phyloP scores from a whole-genome alignment of 768 basidiomycete species.

The Exsudoporus frostii region DNA sequence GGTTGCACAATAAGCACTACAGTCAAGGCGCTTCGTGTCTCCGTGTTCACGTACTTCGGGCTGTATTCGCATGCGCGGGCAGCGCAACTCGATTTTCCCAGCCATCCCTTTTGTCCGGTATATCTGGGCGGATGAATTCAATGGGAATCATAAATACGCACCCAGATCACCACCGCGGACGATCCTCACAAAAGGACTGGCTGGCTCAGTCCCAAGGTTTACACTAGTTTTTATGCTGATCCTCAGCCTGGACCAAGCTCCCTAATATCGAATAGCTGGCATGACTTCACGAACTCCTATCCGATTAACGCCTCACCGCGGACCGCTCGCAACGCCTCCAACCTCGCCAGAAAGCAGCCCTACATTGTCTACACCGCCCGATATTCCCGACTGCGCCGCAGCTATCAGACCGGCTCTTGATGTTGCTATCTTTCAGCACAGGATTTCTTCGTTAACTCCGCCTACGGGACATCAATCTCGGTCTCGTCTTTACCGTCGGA shows the following conservation, averaged over 20 bases:
- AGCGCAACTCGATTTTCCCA: slow-evolving; percentile 1
- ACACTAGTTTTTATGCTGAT: slow-evolving; percentile 19
- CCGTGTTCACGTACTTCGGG: slow-evolving; percentile 20
- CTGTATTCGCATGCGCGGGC: not conserved
- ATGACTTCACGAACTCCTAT: slow-evolving; percentile 29
- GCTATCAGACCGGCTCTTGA: slow-evolving; percentile 7
- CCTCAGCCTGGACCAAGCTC: slow-evolving; percentile 8
- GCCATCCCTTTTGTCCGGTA: slow-evolving; percentile 22
- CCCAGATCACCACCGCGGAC: slow-evolving; percentile 5
- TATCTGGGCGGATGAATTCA: not conserved
- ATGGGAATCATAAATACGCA: slow-evolving; percentile 23
- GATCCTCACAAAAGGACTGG: slow-evolving; percentile 23
- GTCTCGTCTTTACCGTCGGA: not conserved
- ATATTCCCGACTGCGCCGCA: slow-evolving; percentile 7
- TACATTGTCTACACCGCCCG: slow-evolving; percentile 13
- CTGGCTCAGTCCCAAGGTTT: slow-evolving; percentile 28
- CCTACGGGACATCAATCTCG: not conserved
- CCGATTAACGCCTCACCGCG: slow-evolving; percentile 22
- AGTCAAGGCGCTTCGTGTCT: slow-evolving; percentile 14
- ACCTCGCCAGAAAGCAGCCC: slow-evolving; percentile 17
- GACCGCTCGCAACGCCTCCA: slow-evolving; percentile 27
- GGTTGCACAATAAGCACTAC: slow-evolving; percentile 29
- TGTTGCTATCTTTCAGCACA: slow-evolving; percentile 5
- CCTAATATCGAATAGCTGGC: slow-evolving; percentile 17
- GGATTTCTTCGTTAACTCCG: slow-evolving; percentile 4